Percentiles rank a stretch among this genome's conserved stretches.
Evolutionary conservation across 2,329 filamentous ascomycete genomes (phyloP).

Genomic region (Lecanicillium sp.): DNA sequence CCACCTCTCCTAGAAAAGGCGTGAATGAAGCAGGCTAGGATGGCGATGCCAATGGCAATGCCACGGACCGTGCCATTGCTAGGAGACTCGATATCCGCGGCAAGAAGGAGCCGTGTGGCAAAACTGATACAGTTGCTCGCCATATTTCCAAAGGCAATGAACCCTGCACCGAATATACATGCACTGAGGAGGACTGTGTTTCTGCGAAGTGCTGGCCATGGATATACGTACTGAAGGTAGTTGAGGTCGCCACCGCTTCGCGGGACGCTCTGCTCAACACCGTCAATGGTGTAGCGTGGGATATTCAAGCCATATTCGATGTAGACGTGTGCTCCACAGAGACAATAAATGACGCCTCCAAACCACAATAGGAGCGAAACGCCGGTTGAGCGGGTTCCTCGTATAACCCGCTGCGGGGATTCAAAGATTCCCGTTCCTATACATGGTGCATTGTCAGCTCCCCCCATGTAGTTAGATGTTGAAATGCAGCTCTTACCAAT

Average conservation of each 20-base stretch:
- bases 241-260: slow-evolving; percentile 39
- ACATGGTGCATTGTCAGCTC: slow-evolving; percentile 12
- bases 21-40: slow-evolving; percentile 39
- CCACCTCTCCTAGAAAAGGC: slow-evolving; percentile 39
- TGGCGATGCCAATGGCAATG: slow-evolving; percentile 37
- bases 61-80: slow-evolving; percentile 29
- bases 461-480: neutral
- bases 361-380: slow-evolving; percentile 32
- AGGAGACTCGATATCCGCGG: slow-evolving; percentile 20
- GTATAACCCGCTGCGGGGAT: slow-evolving; percentile 23
- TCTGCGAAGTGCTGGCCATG: slow-evolving; percentile 24
- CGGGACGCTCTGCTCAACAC: slow-evolving; percentile 31
- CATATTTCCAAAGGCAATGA: slow-evolving; percentile 39
- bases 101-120: slow-evolving; percentile 29
- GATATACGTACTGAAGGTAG: slow-evolving; percentile 40
- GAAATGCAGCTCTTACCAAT: slow-evolving; percentile 22
- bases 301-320: slow-evolving; percentile 40
- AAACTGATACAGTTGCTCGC: slow-evolving; percentile 41
- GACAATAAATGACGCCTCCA: slow-evolving; percentile 29
- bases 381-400: slow-evolving; percentile 23
- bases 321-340: slow-evolving; percentile 27
- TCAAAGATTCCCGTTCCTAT: slow-evolving; percentile 29
- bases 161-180: slow-evolving; percentile 36
- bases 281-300: slow-evolving; percentile 31
- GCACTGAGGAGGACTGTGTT: slow-evolving; percentile 30